Evolutionary conservation across 202 grass and related monocot genomes (phyloP), one percentile per base, ranked within the genome.

Genomic region (Brachypodium distachyon): DNA sequence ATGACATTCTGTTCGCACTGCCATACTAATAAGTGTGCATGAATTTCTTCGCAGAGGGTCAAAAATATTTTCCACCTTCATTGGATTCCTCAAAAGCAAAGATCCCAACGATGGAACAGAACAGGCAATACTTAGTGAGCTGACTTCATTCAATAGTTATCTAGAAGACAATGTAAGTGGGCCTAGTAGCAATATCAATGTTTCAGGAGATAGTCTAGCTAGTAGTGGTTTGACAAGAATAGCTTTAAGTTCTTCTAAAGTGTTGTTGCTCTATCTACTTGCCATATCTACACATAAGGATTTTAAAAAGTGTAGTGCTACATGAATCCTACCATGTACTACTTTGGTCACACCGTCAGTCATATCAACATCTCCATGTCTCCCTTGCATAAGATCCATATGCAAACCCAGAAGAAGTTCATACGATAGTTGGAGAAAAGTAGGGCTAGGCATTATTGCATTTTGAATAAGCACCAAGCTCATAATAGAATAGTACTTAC

Each of bases 41-140:
- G 73, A 64, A 25, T 75, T 53, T 80, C 11, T n/a, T 64, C 81
- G 17, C 77, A 94, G 95, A 38, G 95, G 95, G 25, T 97, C 91
- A 70, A 97, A 94, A 68, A 90, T 94, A 73, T 97, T 97, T 81
- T 92, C 95, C 33, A 76, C 84, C 5, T 97, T 97, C 55, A 90
- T 97, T 37, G 89, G 89, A 21, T 97, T 97, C 73, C 70, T 97
- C 23, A 94, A 97, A 86, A 97, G 91, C 77, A 92, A 94, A 72
- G 89, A 94, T 71, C 61, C 82, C 10, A 90, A 50, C 16, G 95
- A 98, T 87, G 91, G 87, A 85, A 95, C 91, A 42, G 85, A 92
- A 74, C 87, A 90, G 50, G 51, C 89, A 56, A 78, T 98, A 37
- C 70, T 89, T 32, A 86, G 70, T 73, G 89, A 95, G 84, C 53